Evolutionary conservation across 129 eudicot species (phyloP).

Genomic region (Flaveria robusta): DNA sequence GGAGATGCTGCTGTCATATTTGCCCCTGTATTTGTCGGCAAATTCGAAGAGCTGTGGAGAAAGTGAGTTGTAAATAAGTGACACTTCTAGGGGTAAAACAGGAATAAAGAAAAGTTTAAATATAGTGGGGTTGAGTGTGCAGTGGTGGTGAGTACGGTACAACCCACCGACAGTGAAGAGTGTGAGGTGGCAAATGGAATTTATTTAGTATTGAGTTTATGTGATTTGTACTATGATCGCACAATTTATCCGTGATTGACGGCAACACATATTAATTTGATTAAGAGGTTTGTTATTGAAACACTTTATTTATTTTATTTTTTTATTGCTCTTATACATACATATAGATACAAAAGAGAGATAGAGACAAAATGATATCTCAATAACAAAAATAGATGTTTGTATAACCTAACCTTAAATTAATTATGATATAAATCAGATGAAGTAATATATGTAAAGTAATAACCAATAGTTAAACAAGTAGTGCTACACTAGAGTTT

Average conservation of each 20-base stretch:
- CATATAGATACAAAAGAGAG: too few relatives aligned
- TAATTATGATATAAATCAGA: too few relatives aligned
- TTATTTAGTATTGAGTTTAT: neutral
- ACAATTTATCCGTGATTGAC: constrained; percentile 50
- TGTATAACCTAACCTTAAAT: too few relatives aligned
- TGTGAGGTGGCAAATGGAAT: constrained; percentile 32
- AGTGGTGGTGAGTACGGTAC: constrained; percentile 14
- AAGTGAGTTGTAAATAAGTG: neutral
- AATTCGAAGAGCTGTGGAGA: constrained; percentile 75
- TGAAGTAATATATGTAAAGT: too few relatives aligned
- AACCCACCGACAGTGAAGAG: constrained; percentile 42
- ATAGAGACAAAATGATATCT: too few relatives aligned
- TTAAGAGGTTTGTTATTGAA: too few relatives aligned
- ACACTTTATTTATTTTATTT: too few relatives aligned
- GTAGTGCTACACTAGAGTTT: too few relatives aligned
- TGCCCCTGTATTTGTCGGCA: constrained; percentile 98
- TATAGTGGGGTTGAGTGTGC: neutral
- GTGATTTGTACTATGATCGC: constrained; percentile 24
- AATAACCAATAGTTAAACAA: too few relatives aligned
- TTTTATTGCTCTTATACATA: too few relatives aligned
- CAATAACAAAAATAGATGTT: too few relatives aligned
- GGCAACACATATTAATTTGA: constrained; percentile 21
- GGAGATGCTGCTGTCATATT: constrained; percentile 91
- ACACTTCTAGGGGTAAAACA: constrained; percentile 14
- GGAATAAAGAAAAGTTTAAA: neutral